Percentiles rank a stretch among this genome's conserved stretches.
phyloP scores from a whole-genome alignment of 306 rosid species.

The Albizia julibrissin region DNA sequence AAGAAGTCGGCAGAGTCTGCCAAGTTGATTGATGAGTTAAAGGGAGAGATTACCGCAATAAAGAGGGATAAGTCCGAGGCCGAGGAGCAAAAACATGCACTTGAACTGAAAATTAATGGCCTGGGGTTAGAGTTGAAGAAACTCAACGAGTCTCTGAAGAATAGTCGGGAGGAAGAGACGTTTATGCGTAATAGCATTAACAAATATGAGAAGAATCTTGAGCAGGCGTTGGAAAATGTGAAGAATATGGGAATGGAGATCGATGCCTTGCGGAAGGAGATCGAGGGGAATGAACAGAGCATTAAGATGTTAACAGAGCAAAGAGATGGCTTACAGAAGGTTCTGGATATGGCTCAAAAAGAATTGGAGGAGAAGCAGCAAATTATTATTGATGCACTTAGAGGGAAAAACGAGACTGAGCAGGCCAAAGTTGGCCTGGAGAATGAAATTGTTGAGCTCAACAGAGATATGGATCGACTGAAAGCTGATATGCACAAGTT shows the following conservation, averaged over 20 bases:
- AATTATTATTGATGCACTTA: constrained; percentile 37
- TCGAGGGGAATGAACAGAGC: constrained; percentile 45
- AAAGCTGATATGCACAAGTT: constrained; percentile 33
- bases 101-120: constrained; percentile 18
- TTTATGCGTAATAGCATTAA: constrained; percentile 25
- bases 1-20: constrained; percentile 37
- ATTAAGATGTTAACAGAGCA: constrained; percentile 42
- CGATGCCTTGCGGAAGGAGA: constrained; percentile 34
- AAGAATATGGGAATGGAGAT: constrained; percentile 43
- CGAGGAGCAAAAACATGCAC: constrained; percentile 30
- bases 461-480: constrained; percentile 31
- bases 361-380: constrained; percentile 37
- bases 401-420: constrained; percentile 44
- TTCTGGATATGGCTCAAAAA: constrained; percentile 26
- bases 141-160: constrained; percentile 30
- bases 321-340: constrained; percentile 6
- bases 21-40: constrained; percentile 38
- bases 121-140: constrained; percentile 48
- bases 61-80: constrained; percentile 47
- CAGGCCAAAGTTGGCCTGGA: constrained; percentile 38
- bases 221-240: constrained; percentile 36
- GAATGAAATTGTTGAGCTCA: constrained; percentile 45
- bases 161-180: constrained; percentile 33
- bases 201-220: constrained; percentile 43
- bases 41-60: constrained; percentile 36